Evolutionary conservation across 2,329 filamentous ascomycete species (phyloP).

Genomic region (Epichloe coenophiala): DNA sequence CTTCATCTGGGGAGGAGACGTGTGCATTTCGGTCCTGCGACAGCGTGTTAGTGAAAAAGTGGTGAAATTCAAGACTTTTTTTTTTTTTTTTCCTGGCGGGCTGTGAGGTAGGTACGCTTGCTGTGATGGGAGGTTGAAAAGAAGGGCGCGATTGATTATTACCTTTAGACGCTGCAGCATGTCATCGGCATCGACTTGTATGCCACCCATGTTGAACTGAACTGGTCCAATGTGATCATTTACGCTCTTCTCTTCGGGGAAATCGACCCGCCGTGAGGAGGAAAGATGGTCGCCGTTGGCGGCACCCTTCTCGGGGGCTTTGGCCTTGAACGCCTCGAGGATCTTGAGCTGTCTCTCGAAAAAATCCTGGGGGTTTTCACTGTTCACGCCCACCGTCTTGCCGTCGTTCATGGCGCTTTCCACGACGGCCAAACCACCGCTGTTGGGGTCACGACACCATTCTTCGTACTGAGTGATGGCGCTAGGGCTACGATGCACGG

Average conservation of each 20-base stretch:
- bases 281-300: constrained; percentile 12
- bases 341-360: constrained; percentile 60
- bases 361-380: constrained; percentile 62
- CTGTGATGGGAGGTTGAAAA: neutral
- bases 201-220: constrained; percentile 96
- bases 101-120: neutral
- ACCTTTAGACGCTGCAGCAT: constrained; percentile 82
- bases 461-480: constrained; percentile 66
- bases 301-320: constrained; percentile 32
- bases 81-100: neutral
- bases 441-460: constrained; percentile 62
- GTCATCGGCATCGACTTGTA: constrained; percentile 89
- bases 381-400: constrained; percentile 20
- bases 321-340: constrained; percentile 51
- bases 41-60: constrained; percentile 10
- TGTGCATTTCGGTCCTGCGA: constrained; percentile 43
- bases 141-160: neutral
- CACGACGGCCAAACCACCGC: constrained; percentile 35
- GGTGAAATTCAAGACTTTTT: too few relatives aligned
- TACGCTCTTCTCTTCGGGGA: constrained; percentile 32
- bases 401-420: constrained; percentile 26
- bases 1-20: constrained; percentile 27
- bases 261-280: constrained; percentile 16
- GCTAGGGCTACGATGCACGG: constrained; percentile 16
- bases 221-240: constrained; percentile 85